Conservation (phyloP, 129 eudicot species). For the Flaveria ramosissima region DNA sequence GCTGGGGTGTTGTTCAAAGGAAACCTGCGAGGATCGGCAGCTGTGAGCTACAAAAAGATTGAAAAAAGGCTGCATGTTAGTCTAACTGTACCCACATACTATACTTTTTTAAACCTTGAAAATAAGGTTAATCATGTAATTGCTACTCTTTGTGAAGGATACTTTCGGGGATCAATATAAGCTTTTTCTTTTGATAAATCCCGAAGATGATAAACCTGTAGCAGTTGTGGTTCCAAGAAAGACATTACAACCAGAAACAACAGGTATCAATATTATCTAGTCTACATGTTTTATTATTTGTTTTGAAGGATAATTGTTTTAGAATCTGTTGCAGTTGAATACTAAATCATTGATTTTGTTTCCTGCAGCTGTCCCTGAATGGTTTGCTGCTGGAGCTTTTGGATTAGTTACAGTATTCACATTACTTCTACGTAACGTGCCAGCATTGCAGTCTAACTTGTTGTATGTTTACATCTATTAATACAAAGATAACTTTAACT, state of each 20-base stretch:
- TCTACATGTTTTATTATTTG: neutral
- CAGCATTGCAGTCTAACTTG: slow-evolving; percentile 80
- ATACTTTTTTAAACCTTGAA: neutral
- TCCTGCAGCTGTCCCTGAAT: slow-evolving; percentile 88
- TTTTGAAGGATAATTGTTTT: neutral
- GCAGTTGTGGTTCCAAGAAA: slow-evolving; percentile 95
- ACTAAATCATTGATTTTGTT: slow-evolving; percentile 1
- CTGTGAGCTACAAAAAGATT: slow-evolving; percentile 78
- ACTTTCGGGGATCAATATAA: slow-evolving; percentile 87
- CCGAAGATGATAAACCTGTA: slow-evolving; percentile 98
- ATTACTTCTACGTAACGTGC: slow-evolving; percentile 87
- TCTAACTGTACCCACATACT: slow-evolving; percentile 14
- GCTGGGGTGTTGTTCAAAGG: slow-evolving; percentile 96
- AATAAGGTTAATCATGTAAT: slow-evolving; percentile 13
- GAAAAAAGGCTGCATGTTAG: slow-evolving; percentile 73
- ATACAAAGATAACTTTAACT: slow-evolving; percentile 3
- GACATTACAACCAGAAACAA: slow-evolving; percentile 92
- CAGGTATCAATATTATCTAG: slow-evolving; percentile 52
- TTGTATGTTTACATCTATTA: slow-evolving; percentile 49
- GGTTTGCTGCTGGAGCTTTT: slow-evolving; percentile 98
- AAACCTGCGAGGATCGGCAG: slow-evolving; percentile 80
- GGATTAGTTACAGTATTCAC: slow-evolving; percentile 91
- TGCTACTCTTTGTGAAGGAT: slow-evolving; percentile 58
- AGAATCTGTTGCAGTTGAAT: slow-evolving; percentile 1
- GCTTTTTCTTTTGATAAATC: slow-evolving; percentile 79